Evolutionary conservation across 192 early-diverging fungal genomes (phyloP).

Genomic region (Coemansia sp.): DNA sequence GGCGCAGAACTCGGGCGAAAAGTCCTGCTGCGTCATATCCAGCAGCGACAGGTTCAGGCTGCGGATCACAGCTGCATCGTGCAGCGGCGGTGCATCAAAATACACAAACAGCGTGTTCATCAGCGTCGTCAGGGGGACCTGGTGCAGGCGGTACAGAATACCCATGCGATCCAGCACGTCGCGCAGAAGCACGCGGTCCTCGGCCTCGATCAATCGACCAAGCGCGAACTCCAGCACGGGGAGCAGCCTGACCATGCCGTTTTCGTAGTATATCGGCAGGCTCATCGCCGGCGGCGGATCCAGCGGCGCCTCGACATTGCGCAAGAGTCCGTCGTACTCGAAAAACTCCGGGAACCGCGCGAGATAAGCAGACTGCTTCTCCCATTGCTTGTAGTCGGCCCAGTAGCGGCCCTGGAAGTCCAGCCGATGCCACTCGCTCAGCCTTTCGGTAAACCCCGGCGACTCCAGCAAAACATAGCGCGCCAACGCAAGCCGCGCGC

Average conservation of each 20-base stretch:
- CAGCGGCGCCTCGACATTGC: conserved; percentile 37
- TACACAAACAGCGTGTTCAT: conserved; percentile 67
- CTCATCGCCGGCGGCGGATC: conserved; percentile 59
- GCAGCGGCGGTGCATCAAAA: conserved; percentile 61
- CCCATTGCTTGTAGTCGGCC: conserved; percentile 67
- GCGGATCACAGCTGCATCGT: conserved; percentile 56
- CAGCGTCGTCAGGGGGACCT: conserved; percentile 65
- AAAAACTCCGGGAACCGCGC: conserved; percentile 69
- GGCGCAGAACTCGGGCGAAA: conserved; percentile 48
- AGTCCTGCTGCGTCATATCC: conserved; percentile 55
- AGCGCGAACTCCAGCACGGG: conserved; percentile 65
- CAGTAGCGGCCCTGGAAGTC: conserved; percentile 65
- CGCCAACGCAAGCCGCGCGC: conserved; percentile 52
- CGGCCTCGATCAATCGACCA: conserved; percentile 65
- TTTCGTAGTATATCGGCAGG: conserved; percentile 72
- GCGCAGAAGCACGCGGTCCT: conserved; percentile 57
- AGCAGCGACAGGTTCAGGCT: conserved; percentile 57
- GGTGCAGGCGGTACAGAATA: conserved; percentile 61
- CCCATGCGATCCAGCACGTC: conserved; percentile 63
- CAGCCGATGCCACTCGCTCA: conserved; percentile 63
- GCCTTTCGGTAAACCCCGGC: conserved; percentile 50
- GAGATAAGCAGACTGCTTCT: conserved; percentile 62
- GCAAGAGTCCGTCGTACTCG: conserved; percentile 67
- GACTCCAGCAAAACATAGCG: conserved; percentile 58
- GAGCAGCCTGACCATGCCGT: conserved; percentile 62